Conservation (phyloP, 495 filamentous ascomycete species). For the Aspergillus olivimuriae region DNA sequence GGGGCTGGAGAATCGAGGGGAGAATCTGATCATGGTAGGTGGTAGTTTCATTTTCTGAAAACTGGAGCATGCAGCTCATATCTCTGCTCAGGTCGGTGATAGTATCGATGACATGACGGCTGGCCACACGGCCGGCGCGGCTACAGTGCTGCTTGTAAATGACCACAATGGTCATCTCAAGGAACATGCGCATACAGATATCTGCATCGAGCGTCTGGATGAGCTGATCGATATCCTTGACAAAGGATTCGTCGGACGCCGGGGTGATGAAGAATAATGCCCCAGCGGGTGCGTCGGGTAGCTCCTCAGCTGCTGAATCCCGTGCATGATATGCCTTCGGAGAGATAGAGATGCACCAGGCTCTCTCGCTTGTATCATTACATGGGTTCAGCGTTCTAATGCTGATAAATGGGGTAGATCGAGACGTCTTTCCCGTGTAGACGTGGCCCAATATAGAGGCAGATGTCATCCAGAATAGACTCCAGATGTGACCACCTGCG, state of each 20-base stretch:
- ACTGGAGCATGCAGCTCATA: no score
- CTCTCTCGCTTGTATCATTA: no score
- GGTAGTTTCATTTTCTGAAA: no score
- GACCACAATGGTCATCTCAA: slow-evolving; percentile 68
- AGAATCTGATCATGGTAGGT: slow-evolving; percentile 48
- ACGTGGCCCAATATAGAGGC: no score
- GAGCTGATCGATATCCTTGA: slow-evolving; percentile 68
- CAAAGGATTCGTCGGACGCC: slow-evolving; percentile 47
- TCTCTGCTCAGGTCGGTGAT: slow-evolving; percentile 64
- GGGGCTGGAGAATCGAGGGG: slow-evolving; percentile 50
- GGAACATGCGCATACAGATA: slow-evolving; percentile 72
- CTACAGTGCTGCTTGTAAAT: slow-evolving; percentile 82
- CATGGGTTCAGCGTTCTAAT: no score
- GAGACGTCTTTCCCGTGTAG: no score
- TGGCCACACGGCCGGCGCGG: slow-evolving; percentile 75
- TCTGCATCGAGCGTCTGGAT: slow-evolving; percentile 58
- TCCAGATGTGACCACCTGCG: background rate
- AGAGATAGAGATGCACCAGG: no score
- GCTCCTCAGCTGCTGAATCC: no score
- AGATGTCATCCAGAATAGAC: background rate
- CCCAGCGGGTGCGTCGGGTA: slow-evolving; percentile 7
- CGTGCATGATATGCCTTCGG: no score
- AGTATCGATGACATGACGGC: slow-evolving; percentile 92
- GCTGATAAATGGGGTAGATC: no score
- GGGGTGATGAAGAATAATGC: slow-evolving; percentile 14